Evolutionary conservation across 148 eudicot genomes (phyloP), one percentile per base, ranked within the genome.

Genomic region (Rhododendron ovatum): DNA sequence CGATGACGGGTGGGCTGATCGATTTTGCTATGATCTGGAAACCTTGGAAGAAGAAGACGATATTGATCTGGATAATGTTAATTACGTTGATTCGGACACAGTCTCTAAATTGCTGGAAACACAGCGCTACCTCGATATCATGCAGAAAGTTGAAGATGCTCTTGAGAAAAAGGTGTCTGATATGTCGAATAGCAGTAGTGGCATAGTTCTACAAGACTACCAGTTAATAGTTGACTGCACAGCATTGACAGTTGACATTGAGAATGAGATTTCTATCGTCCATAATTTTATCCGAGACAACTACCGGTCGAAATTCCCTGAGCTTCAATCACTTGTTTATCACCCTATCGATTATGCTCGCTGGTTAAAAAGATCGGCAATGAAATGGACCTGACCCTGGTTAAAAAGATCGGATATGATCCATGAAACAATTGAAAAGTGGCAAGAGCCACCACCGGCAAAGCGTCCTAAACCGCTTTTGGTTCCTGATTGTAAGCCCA

Each of bases 391-490:
- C 89, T 97, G 90, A 97, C 98, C 50, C 95, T 95, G n/a, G n/a
- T n/a, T n/a, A n/a, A n/a, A n/a, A n/a, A n/a, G n/a, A n/a, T n/a
- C n/a, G n/a, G 98, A 94, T 74, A 98, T 94, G 89, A 89, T 97
- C 26, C 95, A 90, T 51, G 95, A 95, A 83, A 97, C 94, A 91
- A 97, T 97, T 76, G 99, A 95, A 90, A 97, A 95, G 84, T 97
- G 98, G 99, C 99, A 95, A 88, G 98, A 95, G 89, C 99, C 95
- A 24, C 99, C 99, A 48, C 99, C 98, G 59, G 98, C 99, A 28
- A 97, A 95, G 94, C 94, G 93, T 86, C 98, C 99, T 17, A 97
- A 95, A 87, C 98, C 99, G 67, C 92, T 95, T 80, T 98, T 98
- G 2, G 99, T 97, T 87, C 98, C 98, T 89, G 99, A 97, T 91